Percentiles rank a stretch among this genome's conserved stretches.
phyloP scores from a whole-genome alignment of 1,284 basidiomycete genomes.

The Agaricales sp. region DNA sequence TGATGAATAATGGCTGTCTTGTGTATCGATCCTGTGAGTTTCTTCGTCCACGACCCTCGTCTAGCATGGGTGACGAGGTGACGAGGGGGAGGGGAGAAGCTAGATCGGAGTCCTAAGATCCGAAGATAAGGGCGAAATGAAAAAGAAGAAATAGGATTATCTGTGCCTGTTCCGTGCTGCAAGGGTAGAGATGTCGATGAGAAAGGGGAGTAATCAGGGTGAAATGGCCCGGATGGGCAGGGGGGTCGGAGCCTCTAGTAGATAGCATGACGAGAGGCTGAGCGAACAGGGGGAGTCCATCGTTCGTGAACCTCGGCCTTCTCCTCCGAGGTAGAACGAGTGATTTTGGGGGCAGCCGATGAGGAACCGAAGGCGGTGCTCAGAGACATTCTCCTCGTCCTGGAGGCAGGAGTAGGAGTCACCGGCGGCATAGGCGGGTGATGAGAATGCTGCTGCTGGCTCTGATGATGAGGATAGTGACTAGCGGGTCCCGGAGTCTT shows the following conservation, averaged over 20 bases:
- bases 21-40: no score
- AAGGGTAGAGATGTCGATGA: conserved; percentile 6
- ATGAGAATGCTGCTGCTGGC: conserved; percentile 10
- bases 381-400: neutral
- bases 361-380: conserved; percentile 30
- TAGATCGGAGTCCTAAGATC: conserved; percentile 2
- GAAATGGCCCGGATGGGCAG: neutral
- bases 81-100: neutral
- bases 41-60: no score
- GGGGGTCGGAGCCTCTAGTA: neutral
- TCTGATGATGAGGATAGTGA: conserved; percentile 15
- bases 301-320: conserved; percentile 37
- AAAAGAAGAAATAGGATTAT: conserved; percentile 8
- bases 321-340: conserved; percentile 41
- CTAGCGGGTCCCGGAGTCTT: conserved; percentile 19
- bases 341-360: conserved; percentile 36
- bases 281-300: conserved; percentile 34
- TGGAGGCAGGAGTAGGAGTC: conserved; percentile 26
- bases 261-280: conserved; percentile 9
- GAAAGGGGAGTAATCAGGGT: neutral
- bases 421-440: conserved; percentile 23
- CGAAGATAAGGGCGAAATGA: conserved; percentile 7
- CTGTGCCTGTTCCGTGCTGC: neutral
- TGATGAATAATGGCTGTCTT: neutral
- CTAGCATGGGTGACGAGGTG: neutral